phyloP scores from a whole-genome alignment of 2,329 filamentous ascomycete genomes.

The Grosmannia clavigera region DNA sequence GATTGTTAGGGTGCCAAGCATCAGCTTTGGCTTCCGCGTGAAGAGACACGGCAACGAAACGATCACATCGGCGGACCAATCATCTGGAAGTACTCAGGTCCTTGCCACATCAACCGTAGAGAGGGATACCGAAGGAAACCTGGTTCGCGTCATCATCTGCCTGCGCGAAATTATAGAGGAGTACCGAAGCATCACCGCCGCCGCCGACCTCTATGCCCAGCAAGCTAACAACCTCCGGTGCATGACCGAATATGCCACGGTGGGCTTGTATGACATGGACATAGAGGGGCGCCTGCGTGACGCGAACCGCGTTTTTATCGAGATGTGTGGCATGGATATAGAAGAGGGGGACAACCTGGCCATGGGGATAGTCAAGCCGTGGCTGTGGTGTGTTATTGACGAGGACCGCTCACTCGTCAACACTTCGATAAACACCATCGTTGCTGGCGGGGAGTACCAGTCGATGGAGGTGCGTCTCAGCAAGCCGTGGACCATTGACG shows the following conservation, averaged over 20 bases:
- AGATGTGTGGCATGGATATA: constrained; percentile 35
- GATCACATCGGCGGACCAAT: neutral
- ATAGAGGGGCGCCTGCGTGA: constrained; percentile 35
- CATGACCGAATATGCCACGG: constrained; percentile 40
- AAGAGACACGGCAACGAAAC: constrained; percentile 14
- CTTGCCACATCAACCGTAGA: constrained; percentile 36
- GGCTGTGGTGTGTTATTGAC: constrained; percentile 29
- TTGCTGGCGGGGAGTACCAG: constrained; percentile 28
- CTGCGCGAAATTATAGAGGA: constrained; percentile 37
- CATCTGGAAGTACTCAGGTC: constrained; percentile 26
- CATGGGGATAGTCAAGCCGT: constrained; percentile 27
- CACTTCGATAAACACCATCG: constrained; percentile 27
- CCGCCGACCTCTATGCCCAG: constrained; percentile 34
- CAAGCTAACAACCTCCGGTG: constrained; percentile 40
- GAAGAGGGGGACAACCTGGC: constrained; percentile 28
- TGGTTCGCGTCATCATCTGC: constrained; percentile 34
- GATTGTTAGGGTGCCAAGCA: constrained; percentile 22
- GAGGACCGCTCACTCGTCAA: constrained; percentile 30
- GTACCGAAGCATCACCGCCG: constrained; percentile 35
- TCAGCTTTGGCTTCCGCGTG: constrained; percentile 36
- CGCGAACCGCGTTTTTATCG: constrained; percentile 41
- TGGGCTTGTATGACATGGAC: constrained; percentile 42
- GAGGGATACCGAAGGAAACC: constrained; percentile 26
- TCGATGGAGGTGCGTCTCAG: constrained; percentile 37
- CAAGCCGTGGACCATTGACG: constrained; percentile 32